Conservation (phyloP, 2,329 filamentous ascomycete genomes). For the Didymella glomerata region DNA sequence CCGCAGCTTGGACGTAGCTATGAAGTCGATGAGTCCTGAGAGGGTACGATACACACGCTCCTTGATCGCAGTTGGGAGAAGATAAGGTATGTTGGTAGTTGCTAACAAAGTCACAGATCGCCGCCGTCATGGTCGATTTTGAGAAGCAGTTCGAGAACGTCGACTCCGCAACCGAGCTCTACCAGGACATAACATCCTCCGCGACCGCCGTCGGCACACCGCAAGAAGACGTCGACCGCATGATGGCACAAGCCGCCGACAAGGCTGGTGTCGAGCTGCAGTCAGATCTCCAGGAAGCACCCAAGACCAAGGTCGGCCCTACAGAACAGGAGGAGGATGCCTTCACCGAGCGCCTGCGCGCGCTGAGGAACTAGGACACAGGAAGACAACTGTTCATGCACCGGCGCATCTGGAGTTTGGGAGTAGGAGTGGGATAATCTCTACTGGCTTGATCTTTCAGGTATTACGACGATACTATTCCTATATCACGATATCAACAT, state of each 20-base stretch:
- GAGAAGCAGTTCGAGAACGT: constrained; percentile 65
- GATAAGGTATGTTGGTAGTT: not conserved
- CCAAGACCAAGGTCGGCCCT: constrained; percentile 68
- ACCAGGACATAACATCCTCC: constrained; percentile 83
- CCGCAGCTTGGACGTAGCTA: constrained; percentile 67
- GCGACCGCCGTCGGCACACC: constrained; percentile 77
- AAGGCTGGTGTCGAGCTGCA: constrained; percentile 85
- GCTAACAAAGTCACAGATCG: constrained; percentile 58
- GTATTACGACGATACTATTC: constrained; percentile 1
- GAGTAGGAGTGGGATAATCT: constrained; percentile 10
- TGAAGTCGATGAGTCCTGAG: constrained; percentile 70
- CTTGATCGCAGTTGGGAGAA: not conserved
- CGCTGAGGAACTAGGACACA: constrained; percentile 56
- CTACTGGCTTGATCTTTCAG: not conserved
- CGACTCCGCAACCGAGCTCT: constrained; percentile 69
- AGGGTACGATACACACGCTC: constrained; percentile 55
- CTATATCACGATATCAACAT: constrained; percentile 10
- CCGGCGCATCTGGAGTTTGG: constrained; percentile 21
- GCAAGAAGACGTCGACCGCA: constrained; percentile 85
- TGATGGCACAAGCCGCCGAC: constrained; percentile 86
- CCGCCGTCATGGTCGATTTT: constrained; percentile 71
- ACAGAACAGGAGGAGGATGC: constrained; percentile 82
- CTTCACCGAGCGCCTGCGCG: constrained; percentile 66
- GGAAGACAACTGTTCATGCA: not conserved
- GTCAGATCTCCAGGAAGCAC: constrained; percentile 72